Evolutionary conservation across 768 basidiomycete species (phyloP).

Genomic region (Auricularia cornea): DNA sequence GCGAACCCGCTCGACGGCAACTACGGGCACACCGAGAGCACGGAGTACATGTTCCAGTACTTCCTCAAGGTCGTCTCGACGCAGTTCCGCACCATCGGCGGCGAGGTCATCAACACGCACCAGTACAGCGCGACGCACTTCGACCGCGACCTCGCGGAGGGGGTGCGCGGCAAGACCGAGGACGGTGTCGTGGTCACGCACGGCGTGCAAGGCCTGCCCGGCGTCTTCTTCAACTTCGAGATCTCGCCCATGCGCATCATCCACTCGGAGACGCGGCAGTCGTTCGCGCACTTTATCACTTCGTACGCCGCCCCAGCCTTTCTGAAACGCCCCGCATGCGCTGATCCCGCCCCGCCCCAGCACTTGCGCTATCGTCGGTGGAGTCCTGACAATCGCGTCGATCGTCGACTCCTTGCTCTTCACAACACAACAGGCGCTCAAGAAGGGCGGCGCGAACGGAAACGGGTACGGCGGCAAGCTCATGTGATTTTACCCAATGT

Average conservation of each 20-base stretch:
- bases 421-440: constrained; percentile 66
- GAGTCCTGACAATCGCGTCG: constrained; percentile 90
- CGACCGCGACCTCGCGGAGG: constrained; percentile 78
- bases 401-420: constrained; percentile 83
- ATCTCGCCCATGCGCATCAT: constrained; percentile 95
- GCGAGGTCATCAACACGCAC: constrained; percentile 74
- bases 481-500: constrained; percentile 9
- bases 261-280: constrained; percentile 84
- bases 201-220: constrained; percentile 49
- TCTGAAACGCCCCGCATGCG: not conserved
- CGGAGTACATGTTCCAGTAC: constrained; percentile 96
- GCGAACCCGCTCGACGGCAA: constrained; percentile 70
- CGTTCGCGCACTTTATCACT: constrained; percentile 96
- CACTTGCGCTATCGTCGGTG: constrained; percentile 95
- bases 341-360: constrained; percentile 31
- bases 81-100: constrained; percentile 78
- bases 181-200: constrained; percentile 69
- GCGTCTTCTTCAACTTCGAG: constrained; percentile 89
- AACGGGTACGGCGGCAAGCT: constrained; percentile 12
- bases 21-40: constrained; percentile 59
- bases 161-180: constrained; percentile 45
- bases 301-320: constrained; percentile 50
- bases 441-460: constrained; percentile 28
- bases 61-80: constrained; percentile 99
- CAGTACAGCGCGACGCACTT: constrained; percentile 97